Base-by-base conservation (phyloP, 2,329 filamentous ascomycete genomes). In the Paecilomyces fulvus region DNA sequence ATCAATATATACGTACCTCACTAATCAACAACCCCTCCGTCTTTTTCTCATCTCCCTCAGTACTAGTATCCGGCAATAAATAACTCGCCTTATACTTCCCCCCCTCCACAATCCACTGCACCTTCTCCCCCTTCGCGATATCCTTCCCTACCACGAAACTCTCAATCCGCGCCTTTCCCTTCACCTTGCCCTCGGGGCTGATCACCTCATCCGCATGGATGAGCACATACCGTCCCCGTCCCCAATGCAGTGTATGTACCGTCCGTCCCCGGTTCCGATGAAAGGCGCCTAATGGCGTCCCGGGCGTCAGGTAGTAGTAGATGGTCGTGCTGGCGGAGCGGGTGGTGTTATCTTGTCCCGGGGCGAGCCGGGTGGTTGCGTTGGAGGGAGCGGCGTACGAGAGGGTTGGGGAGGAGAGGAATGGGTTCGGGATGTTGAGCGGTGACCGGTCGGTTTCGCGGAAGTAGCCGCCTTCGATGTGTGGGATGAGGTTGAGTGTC, bases 51-150 rank as follows among this genome's bases (percentile, higher is more conserved):
- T 70, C 70, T 9, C 64, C 67, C 48, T 71, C 70, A 9, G 65
- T n/a, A n/a, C n/a, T n/a, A n/a, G n/a, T 68, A 53, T 79, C 77
- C 1, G 78, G 75, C 30, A 86, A 67, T 56, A 88, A 64, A 68
- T 80, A 87, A 63, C 79, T 85, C 10, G 80, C 81, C 71, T 88
- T 89, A 66, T 80, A 89, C 67, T 83, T 83, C 3, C 82, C 84
- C 0, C 85, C 85, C 54, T 86, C 83, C 7, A 89, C 85, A 58
- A 87, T 75, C 85, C 85, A 89, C 67, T 87, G 83, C 64, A 86
- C 60, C 66, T 67, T 80, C 74, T 89, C 86, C 0, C 84, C 85
- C 0, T 65, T 69, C 3, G 72, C 74, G 4, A 87, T 71, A 65
- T 85, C 73, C 11, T 74, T 75, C 0, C 85, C 86, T 1, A 88